Evolutionary conservation across 2,329 filamentous ascomycete species (phyloP).

Genomic region (Helotiales sp.): DNA sequence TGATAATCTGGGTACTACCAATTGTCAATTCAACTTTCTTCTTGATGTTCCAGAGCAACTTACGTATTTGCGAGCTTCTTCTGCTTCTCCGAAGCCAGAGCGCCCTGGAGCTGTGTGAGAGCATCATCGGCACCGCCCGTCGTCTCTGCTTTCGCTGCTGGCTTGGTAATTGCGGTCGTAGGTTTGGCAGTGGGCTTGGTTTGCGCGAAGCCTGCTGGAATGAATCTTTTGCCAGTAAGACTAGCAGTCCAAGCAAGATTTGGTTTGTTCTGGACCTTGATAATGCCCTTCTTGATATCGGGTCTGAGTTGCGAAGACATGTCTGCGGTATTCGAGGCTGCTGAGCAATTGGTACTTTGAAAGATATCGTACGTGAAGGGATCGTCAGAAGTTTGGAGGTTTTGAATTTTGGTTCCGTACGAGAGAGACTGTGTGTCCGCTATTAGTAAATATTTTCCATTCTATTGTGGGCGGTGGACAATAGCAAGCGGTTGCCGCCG

Average conservation of each 20-base stretch:
- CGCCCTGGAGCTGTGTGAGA: conserved; percentile 55
- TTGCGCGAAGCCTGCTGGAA: neutral
- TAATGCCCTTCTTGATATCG: conserved; percentile 10
- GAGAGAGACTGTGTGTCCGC: conserved; percentile 53
- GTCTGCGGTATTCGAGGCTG: conserved; percentile 51
- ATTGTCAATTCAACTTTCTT: conserved; percentile 40
- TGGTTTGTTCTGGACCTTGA: conserved; percentile 11
- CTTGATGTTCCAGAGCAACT: conserved; percentile 30
- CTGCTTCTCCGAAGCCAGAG: conserved; percentile 50
- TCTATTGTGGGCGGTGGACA: conserved; percentile 9
- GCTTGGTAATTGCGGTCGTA: conserved; percentile 30
- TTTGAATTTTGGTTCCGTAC: conserved; percentile 57
- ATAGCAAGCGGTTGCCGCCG: conserved; percentile 20
- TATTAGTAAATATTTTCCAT: conserved; percentile 25
- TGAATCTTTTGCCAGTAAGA: neutral
- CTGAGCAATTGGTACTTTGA: conserved; percentile 55
- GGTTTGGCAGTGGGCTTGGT: conserved; percentile 14
- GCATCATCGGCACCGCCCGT: conserved; percentile 54
- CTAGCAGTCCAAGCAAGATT: neutral
- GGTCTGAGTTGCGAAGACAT: conserved; percentile 29
- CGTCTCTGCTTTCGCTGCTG: conserved; percentile 42
- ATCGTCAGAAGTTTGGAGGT: conserved; percentile 51
- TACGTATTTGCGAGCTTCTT: conserved; percentile 55
- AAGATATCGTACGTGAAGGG: conserved; percentile 61
- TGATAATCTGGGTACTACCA: conserved; percentile 48